Base-by-base conservation (phyloP, 73 alveolate species). In the Paramecium sonneborni region DNA sequence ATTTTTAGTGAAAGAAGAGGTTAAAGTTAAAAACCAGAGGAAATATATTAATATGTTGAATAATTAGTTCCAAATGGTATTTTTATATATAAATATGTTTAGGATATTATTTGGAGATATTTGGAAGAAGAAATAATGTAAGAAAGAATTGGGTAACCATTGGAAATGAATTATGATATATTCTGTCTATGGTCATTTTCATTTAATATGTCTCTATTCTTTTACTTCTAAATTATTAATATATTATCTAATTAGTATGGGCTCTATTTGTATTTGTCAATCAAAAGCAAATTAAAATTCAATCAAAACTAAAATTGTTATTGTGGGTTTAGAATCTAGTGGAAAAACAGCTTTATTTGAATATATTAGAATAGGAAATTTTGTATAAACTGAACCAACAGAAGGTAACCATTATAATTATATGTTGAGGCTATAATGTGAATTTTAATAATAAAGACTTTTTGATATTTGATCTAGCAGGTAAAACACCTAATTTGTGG, bases 401-500 rank as follows among this genome's bases (percentile, higher is more conserved):
- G 93, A 95, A 30, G 99, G 99, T 23, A 93, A 94, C 84, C 93
- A 92, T 67, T 97, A 86, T 76, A 85, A 88, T 8, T 43, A 96
- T n/a, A 67, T 93, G 28, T 94, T 96, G 5, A 30, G 57, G 69
- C 5, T 24, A 39, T 39, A 30, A 37, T 84, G 82, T 37, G 14
- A 46, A 72, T 76, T 79, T 26, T 57, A 44, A 30, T 30, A 58
- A 62, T 34, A 32, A 41, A 26, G 88, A 86, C 23, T 86, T 94
- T n/a, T 96, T 98, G 97, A 97, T 96, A 79, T 76, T 96, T 14
- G 98, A 97, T 92, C 96, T 97, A 21, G 99, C 98, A 43, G 98
- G 98, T 35, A 94, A 94, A 91, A 84, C 92, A 67, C 95, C 98
- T 76, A 93, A 57, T 14, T 86, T 95, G 74, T 96, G 97, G 97